Percentiles rank a stretch among this genome's conserved stretches.
Conservation (phyloP, 441 rosid species). For the Capsella rubella region DNA sequence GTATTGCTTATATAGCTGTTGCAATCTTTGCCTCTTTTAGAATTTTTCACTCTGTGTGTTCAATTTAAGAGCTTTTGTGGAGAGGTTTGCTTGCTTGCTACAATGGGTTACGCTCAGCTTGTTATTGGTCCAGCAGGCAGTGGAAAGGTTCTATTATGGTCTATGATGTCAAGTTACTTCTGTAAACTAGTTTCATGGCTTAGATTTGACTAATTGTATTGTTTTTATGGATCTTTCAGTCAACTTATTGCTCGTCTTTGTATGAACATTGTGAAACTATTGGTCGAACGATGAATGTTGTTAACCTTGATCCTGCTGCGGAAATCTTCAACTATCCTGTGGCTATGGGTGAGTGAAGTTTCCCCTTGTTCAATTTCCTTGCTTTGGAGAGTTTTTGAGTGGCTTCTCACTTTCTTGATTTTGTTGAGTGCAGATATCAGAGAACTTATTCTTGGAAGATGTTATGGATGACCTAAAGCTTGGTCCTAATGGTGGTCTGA, state of each 20-base stretch:
- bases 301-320: conserved; percentile 94
- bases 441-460: conserved; percentile 82
- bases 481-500: conserved; percentile 90
- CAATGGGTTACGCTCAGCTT: conserved; percentile 87
- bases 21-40: conserved; percentile 74
- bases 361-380: not conserved
- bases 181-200: not conserved
- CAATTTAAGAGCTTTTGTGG: not conserved
- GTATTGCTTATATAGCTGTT: conserved; percentile 72
- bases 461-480: conserved; percentile 93
- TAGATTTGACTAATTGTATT: not conserved
- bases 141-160: conserved; percentile 63
- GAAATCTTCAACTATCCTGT: conserved; percentile 89
- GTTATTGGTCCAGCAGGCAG: conserved; percentile 87
- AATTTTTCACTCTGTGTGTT: conserved; percentile 53
- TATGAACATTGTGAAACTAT: conserved; percentile 68
- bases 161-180: not conserved
- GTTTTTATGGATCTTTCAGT: conserved; percentile 50
- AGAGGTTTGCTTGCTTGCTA: conserved; percentile 7
- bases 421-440: conserved; percentile 67
- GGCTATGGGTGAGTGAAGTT: conserved; percentile 67
- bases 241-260: conserved; percentile 86
- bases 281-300: conserved; percentile 69
- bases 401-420: conserved; percentile 14
- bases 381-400: not conserved